Percentiles rank a stretch among this genome's conserved stretches.
These are phyloP conservation scores for Penicillium sp. DNA, from an alignment of 2,329 filamentous ascomycete species.

Conservation along the genomic window DNA sequence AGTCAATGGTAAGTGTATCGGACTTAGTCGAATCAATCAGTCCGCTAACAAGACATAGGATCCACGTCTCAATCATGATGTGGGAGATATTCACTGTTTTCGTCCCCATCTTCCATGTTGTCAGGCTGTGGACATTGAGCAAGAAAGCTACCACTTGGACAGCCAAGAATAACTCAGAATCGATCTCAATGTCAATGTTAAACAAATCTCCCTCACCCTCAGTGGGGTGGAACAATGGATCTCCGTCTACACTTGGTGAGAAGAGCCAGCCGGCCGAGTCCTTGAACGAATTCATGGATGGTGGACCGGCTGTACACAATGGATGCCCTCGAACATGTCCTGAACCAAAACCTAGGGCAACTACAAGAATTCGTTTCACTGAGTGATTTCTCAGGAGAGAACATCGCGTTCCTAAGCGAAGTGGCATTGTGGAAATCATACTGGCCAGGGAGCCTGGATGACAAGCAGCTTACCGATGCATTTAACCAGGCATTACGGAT, in stretches of 20 bases:
- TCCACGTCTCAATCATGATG: constrained; percentile 5
- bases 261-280: neutral
- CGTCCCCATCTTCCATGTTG: constrained; percentile 4
- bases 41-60: constrained; percentile 2
- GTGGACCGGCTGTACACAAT: constrained; percentile 5
- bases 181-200: neutral
- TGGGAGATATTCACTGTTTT: constrained; percentile 11
- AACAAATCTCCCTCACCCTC: neutral
- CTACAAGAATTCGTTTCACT: constrained; percentile 65
- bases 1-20: constrained; percentile 10
- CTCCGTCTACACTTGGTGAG: constrained; percentile 5
- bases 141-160: neutral
- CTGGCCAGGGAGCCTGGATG: neutral
- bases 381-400: constrained; percentile 69
- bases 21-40: neutral
- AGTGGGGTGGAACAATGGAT: neutral
- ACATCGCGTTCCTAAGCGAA: constrained; percentile 64
- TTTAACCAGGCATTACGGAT: constrained; percentile 7
- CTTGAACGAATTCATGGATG: neutral
- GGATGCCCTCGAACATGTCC: constrained; percentile 8
- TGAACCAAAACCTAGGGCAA: neutral
- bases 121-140: neutral
- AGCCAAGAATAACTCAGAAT: neutral
- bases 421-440: constrained; percentile 57
- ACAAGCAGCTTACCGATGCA: neutral